These are phyloP conservation scores for Penicillium sp. DNA, from an alignment of 2,329 filamentous ascomycete genomes.

Conservation along the genomic window DNA sequence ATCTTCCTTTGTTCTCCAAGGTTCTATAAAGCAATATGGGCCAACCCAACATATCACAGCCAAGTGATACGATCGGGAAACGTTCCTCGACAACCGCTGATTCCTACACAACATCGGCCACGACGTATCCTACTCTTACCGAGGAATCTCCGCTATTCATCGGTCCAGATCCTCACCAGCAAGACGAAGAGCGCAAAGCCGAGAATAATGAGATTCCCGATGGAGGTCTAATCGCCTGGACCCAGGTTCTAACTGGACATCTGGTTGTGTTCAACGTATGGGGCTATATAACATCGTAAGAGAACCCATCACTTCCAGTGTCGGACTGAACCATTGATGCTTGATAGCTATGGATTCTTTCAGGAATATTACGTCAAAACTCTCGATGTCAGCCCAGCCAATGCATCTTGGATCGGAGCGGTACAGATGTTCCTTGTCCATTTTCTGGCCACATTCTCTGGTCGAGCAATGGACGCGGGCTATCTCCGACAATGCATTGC, in stretches of 20 bases:
- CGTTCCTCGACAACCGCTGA: neutral
- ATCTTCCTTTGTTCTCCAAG: neutral
- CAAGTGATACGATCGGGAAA: neutral
- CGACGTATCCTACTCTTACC: neutral
- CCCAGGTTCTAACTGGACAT: slow-evolving; percentile 31
- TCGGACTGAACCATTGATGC: neutral
- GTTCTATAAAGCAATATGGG: neutral
- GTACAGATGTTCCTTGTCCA: slow-evolving; percentile 48
- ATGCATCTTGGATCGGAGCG: slow-evolving; percentile 50
- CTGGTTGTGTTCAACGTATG: slow-evolving; percentile 29
- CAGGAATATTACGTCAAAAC: slow-evolving; percentile 45
- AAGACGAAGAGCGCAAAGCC: slow-evolving; percentile 2
- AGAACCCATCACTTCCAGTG: neutral
- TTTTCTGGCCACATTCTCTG: slow-evolving; percentile 43
- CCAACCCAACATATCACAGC: neutral
- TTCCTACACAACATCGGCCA: neutral
- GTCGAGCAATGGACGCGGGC: slow-evolving; percentile 44
- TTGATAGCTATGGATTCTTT: slow-evolving; percentile 38
- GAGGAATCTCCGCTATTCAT: neutral
- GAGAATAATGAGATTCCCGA: slow-evolving; percentile 23
- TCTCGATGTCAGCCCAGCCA: slow-evolving; percentile 34
- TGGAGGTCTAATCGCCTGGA: slow-evolving; percentile 33
- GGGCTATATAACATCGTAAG: slow-evolving; percentile 14
- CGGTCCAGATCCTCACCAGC: neutral
- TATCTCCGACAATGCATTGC: slow-evolving; percentile 32